Base-by-base conservation (phyloP, 805 yeast species). In the Saturnispora bothae region DNA sequence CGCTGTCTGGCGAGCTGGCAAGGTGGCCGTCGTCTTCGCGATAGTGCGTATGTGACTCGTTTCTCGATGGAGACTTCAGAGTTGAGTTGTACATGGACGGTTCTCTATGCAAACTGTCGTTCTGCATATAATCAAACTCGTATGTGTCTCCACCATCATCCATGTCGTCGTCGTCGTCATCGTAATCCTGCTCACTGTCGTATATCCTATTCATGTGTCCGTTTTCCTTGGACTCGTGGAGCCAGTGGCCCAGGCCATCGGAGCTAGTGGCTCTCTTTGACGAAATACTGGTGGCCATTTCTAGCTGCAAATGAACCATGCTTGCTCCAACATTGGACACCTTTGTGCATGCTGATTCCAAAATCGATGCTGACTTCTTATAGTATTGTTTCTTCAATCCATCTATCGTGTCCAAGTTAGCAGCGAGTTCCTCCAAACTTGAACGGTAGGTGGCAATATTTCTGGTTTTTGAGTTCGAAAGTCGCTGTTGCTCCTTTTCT, bases 261-360 rank as follows among this genome's bases (percentile, higher is more conserved):
- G 94, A 95, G 4, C 80, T 69, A 83, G 86, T 78, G 4, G 94
- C 92, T 52, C 85, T 85, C 40, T 75, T 66, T 0, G 94, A 94
- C 18, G 94, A 94, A 17, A 85, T 74, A 20, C 81, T 78, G 50
- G 83, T 94, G 48, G 73, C 76, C 15, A 84, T 74, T 49, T 83
- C 92, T 14, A 85, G 74, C 53, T 85, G 89, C 2, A 92, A 88
- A 35, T 84, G 63, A 2, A 83, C 77, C 4, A 81, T 64, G 1
- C 80, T 67, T 1, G 84, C 79, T 2, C 83, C 67, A 37, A 68
- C 65, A 15, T 60, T 56, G 33, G 81, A 63, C 4, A 83, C 61
- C 19, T 65, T 60, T 19, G 64, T 61, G 28, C 80, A 75, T n/a
- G 81, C 69, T 26, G 71, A 68, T 47, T 80, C 78, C 6, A 82